phyloP scores from a whole-genome alignment of 1,139 yeast species.

The Nakaseomyces bracarensis region DNA sequence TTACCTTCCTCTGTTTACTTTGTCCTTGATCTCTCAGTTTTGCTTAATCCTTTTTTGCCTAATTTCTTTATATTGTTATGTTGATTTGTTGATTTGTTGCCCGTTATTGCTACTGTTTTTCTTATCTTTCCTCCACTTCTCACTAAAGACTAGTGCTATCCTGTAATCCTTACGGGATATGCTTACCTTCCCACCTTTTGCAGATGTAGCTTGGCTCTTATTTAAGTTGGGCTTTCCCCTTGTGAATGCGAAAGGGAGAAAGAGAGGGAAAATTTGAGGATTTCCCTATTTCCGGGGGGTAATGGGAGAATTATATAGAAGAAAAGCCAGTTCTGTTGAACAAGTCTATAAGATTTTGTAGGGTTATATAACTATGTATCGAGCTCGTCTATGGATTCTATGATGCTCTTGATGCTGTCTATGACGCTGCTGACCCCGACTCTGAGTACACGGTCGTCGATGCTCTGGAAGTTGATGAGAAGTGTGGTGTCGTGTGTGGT shows the following conservation, averaged over 20 bases:
- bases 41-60: too few relatives aligned
- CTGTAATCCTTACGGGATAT: too few relatives aligned
- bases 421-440: conserved; percentile 63
- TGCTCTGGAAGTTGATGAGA: conserved; percentile 42
- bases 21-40: too few relatives aligned
- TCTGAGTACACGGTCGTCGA: conserved; percentile 56
- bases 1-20: too few relatives aligned
- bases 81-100: background rate
- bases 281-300: too few relatives aligned
- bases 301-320: too few relatives aligned
- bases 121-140: too few relatives aligned
- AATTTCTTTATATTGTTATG: background rate
- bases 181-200: background rate
- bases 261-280: too few relatives aligned
- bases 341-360: too few relatives aligned
- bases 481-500: conserved; percentile 31
- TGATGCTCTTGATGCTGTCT: conserved; percentile 57
- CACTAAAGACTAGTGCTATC: too few relatives aligned
- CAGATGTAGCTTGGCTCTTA: background rate
- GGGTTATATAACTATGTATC: conserved; percentile 17
- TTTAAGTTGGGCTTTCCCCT: background rate
- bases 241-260: background rate
- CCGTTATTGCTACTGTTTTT: too few relatives aligned
- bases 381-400: conserved; percentile 65
- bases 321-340: too few relatives aligned